Conservation (phyloP, 345 rosid species). For the Hibiscus mutabilis region DNA sequence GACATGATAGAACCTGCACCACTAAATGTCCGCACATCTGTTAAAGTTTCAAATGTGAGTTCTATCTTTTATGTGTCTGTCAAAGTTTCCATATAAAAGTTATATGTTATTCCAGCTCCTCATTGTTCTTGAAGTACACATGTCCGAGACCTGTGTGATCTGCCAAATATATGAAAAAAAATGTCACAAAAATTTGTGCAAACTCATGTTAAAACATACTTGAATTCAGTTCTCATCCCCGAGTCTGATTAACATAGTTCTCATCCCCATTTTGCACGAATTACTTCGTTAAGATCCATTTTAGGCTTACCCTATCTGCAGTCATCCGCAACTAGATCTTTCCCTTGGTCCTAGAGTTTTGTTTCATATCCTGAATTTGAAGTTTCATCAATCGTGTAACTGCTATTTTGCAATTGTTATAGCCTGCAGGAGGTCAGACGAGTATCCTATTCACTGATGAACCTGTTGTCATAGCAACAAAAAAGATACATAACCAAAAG, state of each 20-base stretch:
- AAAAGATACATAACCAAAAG: constrained; percentile 72
- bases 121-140: too few relatives aligned
- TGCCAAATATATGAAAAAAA: too few relatives aligned
- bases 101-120: too few relatives aligned
- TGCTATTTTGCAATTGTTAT: neutral
- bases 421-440: constrained; percentile 68
- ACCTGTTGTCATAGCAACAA: constrained; percentile 51
- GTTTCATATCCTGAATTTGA: neutral
- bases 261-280: too few relatives aligned
- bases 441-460: constrained; percentile 58
- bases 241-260: too few relatives aligned
- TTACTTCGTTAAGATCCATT: too few relatives aligned
- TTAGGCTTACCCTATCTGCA: too few relatives aligned
- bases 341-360: neutral
- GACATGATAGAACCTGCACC: constrained; percentile 67
- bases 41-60: constrained; percentile 72
- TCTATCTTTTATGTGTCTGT: neutral
- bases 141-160: too few relatives aligned
- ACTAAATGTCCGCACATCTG: constrained; percentile 58
- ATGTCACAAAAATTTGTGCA: too few relatives aligned
- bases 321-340: too few relatives aligned
- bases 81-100: neutral
- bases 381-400: neutral
- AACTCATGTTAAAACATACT: too few relatives aligned
- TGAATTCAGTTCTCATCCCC: too few relatives aligned